phyloP scores from a whole-genome alignment of 2,329 filamentous ascomycete genomes.

The Shiraia sp. region DNA sequence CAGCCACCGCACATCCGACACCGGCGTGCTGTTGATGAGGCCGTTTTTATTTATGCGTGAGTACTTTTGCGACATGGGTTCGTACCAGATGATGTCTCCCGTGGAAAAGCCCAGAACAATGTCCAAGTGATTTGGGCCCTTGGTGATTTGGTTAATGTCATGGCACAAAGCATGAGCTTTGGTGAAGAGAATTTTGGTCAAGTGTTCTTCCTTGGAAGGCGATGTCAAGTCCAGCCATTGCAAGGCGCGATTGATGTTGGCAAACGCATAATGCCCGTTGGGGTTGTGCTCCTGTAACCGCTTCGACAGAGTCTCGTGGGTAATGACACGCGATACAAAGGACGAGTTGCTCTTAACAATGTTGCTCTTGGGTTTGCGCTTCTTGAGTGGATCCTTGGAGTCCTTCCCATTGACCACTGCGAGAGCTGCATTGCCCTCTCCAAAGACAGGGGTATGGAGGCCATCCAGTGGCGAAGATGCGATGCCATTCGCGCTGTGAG shows the following conservation, averaged over 20 bases:
- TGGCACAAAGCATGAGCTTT: conserved; percentile 95
- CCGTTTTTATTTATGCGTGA: conserved; percentile 96
- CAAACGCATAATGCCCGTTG: conserved; percentile 87
- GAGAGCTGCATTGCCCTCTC: conserved; percentile 80
- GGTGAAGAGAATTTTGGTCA: conserved; percentile 96
- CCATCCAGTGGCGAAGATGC: conserved; percentile 34
- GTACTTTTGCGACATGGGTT: conserved; percentile 95
- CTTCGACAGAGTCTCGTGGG: conserved; percentile 79
- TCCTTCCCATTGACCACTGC: conserved; percentile 66
- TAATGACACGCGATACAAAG: conserved; percentile 95
- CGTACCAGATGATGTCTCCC: conserved; percentile 97
- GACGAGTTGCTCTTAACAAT: conserved; percentile 98
- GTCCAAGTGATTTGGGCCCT: conserved; percentile 79
- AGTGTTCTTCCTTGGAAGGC: conserved; percentile 77
- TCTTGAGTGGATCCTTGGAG: conserved; percentile 67
- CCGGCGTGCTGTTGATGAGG: conserved; percentile 81
- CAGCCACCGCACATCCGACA: conserved; percentile 89
- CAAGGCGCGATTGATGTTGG: conserved; percentile 92
- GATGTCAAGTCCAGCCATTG: conserved; percentile 94
- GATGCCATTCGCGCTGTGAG: conserved; percentile 44
- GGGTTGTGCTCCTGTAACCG: conserved; percentile 75
- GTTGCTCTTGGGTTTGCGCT: conserved; percentile 94
- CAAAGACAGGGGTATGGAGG: conserved; percentile 68
- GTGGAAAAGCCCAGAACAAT: conserved; percentile 95
- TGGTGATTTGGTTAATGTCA: conserved; percentile 84